Evolutionary conservation across 768 basidiomycete genomes (phyloP).

Genomic region (Cystofilobasidium macerans): DNA sequence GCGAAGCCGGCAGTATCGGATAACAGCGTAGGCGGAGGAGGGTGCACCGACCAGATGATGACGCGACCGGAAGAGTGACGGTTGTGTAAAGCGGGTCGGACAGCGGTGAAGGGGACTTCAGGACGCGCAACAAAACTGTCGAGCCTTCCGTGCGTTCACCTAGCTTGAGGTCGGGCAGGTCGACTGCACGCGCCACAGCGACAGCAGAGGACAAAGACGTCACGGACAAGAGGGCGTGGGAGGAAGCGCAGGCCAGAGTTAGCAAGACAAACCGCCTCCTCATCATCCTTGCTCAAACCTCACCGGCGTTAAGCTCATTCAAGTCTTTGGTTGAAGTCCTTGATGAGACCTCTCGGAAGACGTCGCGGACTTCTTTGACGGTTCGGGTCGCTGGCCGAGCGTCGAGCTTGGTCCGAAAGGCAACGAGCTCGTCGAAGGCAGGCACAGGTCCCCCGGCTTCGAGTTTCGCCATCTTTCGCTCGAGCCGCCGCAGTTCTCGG

Average conservation of each 20-base stretch:
- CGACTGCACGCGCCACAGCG: background rate
- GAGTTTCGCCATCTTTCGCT: background rate
- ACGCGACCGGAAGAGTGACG: conserved; percentile 15
- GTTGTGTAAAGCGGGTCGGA: conserved; percentile 16
- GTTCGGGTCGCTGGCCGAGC: background rate
- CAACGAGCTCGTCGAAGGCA: background rate
- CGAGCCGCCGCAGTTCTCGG: background rate
- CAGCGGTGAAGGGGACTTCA: background rate
- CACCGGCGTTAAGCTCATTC: background rate
- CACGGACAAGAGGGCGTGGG: too few relatives aligned
- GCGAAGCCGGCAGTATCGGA: conserved; percentile 14
- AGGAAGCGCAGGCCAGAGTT: too few relatives aligned
- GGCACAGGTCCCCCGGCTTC: background rate
- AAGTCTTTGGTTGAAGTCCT: background rate
- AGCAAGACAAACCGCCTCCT: too few relatives aligned
- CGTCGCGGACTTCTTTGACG: background rate
- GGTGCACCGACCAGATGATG: background rate
- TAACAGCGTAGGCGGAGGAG: conserved; percentile 20
- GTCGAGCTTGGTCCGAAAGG: background rate
- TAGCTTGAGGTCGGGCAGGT: conserved; percentile 1
- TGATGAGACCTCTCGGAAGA: background rate
- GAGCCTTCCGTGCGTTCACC: background rate
- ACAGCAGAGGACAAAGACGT: background rate
- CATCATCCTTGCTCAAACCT: too few relatives aligned
- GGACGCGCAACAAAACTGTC: conserved; percentile 11